phyloP scores from a whole-genome alignment of 768 basidiomycete species.

The Lenzites betulinus region DNA sequence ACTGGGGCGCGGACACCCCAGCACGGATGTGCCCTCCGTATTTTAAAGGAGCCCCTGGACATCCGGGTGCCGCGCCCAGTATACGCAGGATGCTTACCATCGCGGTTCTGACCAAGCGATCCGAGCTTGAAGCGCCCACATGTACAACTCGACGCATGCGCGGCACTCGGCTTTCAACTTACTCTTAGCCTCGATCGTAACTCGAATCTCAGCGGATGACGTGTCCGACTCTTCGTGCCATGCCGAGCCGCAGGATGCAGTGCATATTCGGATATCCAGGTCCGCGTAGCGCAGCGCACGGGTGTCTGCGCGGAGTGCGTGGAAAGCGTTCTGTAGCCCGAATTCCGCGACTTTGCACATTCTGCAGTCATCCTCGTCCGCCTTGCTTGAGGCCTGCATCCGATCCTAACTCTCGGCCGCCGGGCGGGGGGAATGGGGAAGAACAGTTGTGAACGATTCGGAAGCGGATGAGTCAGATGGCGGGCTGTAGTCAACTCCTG shows the following conservation, averaged over 20 bases:
- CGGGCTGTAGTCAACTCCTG: not conserved
- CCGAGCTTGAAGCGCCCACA: too few relatives aligned
- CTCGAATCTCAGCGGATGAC: slow-evolving; percentile 4
- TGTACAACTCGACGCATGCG: not conserved
- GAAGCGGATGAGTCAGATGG: slow-evolving; percentile 5
- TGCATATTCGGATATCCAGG: not conserved
- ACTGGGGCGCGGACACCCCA: not conserved
- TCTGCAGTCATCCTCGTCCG: too few relatives aligned
- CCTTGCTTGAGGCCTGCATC: too few relatives aligned
- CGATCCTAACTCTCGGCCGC: too few relatives aligned
- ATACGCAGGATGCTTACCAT: slow-evolving; percentile 12
- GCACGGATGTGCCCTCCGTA: slow-evolving; percentile 1
- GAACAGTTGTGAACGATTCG: not conserved
- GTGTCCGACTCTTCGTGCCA: not conserved
- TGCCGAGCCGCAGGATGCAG: slow-evolving; percentile 1
- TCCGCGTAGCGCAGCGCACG: not conserved
- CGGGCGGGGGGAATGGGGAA: not conserved
- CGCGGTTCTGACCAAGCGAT: slow-evolving; percentile 9
- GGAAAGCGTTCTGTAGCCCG: too few relatives aligned
- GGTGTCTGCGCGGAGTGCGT: not conserved
- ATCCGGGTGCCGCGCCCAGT: slow-evolving; percentile 9
- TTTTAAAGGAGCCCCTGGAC: not conserved
- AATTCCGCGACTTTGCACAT: too few relatives aligned
- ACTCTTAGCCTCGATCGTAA: slow-evolving; percentile 8
- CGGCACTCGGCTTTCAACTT: slow-evolving; percentile 9